Evolutionary conservation across 2,329 filamentous ascomycete genomes (phyloP), one percentile per base, ranked within the genome.

Genomic region (Colletotrichum spaethianum): DNA sequence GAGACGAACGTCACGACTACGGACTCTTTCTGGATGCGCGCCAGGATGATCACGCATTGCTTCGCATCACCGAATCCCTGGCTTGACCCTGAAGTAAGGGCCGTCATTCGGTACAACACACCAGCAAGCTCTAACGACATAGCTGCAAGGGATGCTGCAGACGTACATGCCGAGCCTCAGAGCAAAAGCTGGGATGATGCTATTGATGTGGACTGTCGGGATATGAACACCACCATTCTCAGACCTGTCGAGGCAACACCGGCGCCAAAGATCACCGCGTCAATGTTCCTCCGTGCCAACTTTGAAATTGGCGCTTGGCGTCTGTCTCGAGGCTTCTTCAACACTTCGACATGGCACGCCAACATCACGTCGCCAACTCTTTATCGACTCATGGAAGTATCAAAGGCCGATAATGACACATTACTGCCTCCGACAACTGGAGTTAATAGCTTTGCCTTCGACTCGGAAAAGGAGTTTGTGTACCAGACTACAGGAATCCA

Each of bases 21-120:
- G 6, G 79, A 86, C 20, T 83, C 89, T 9, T 94, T 91, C 77
- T 92, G 92, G 82, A 86, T 94, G 74, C 85, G 92, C 28, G 90
- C 91, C 0, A 85, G 77, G 0, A 84, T 84, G 81, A 77, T 83
- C 2, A 79, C 82, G 0, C 81, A 82, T 56, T 84, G 82, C 66
- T 84, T 84, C 64, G 78, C 78, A 5, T 77, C 74, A 0, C 73
- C 77, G 2, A 84, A 84, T 7, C 18, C 71, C 1, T 72, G 73
- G 0, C 76, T 83, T 0, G 65, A 80, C 7, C 59, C 80, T 0
- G 82, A 83, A 52, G 74, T 79, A 0, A 75, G 75, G 6, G 79
- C 75, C 1, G 74, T 83, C 4, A 64, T 84, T 0, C 78, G 80
- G 1, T 84, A 84, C 53, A 66, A 62, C 0, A 63, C 65, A 0